A percentile compares a stretch with the other conserved stretches of the same genome.
These are phyloP conservation scores for Trichoderma oligosporum DNA, from an alignment of 2,329 filamentous ascomycete species.

Conservation along the genomic window DNA sequence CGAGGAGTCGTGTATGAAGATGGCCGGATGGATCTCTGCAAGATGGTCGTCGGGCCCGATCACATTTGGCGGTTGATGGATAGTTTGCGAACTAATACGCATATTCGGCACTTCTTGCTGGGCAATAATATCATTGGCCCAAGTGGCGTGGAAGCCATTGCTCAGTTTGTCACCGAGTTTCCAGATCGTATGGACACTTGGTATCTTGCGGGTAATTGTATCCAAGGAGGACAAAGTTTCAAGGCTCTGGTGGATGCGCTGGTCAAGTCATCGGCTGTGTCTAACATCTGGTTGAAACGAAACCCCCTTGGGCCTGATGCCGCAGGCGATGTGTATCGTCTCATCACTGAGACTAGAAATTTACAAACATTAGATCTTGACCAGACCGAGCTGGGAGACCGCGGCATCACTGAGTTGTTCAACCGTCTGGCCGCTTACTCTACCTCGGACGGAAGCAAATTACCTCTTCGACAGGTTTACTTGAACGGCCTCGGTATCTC, in stretches of 20 bases:
- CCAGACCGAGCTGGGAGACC: conserved; percentile 49
- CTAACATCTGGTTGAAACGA: conserved; percentile 52
- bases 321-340: conserved; percentile 39
- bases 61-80: conserved; percentile 50
- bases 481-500: conserved; percentile 38
- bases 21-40: conserved; percentile 52
- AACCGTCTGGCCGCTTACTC: conserved; percentile 32
- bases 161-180: conserved; percentile 42
- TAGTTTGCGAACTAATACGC: conserved; percentile 44
- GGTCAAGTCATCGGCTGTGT: conserved; percentile 41
- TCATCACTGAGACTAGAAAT: conserved; percentile 41
- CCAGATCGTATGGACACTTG: conserved; percentile 51
- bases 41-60: conserved; percentile 51
- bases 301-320: conserved; percentile 45
- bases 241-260: conserved; percentile 43
- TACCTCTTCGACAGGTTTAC: conserved; percentile 37
- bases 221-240: conserved; percentile 41
- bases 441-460: conserved; percentile 26
- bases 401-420: conserved; percentile 44
- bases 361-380: conserved; percentile 51
- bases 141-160: conserved; percentile 43
- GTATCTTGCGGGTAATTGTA: conserved; percentile 54
- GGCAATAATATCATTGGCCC: conserved; percentile 54
- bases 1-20: conserved; percentile 47
- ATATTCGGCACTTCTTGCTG: conserved; percentile 49